A percentile compares a stretch with the other conserved stretches of the same genome.
These are phyloP conservation scores for Penicillium argentinense DNA, from an alignment of 495 filamentous ascomycete species.

Conservation along the genomic window DNA sequence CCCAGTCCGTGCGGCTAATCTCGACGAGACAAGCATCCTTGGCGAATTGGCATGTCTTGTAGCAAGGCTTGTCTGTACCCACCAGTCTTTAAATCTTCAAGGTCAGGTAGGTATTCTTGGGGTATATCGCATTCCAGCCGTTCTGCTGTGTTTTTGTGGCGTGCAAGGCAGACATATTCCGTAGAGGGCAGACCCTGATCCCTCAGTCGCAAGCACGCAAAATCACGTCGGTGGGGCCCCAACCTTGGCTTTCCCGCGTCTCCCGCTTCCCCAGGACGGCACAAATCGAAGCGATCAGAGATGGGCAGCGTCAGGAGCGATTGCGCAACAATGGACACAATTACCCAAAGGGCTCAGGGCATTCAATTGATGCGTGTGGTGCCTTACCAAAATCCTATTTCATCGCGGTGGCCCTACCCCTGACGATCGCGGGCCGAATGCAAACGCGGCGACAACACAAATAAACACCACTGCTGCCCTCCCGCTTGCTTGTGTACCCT, in stretches of 20 bases:
- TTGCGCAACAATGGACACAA: neutral
- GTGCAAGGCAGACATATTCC: neutral
- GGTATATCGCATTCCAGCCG: too few relatives aligned
- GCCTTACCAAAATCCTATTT: too few relatives aligned
- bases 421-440: conserved; percentile 3
- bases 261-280: neutral
- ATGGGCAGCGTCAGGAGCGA: neutral
- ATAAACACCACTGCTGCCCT: too few relatives aligned
- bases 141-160: too few relatives aligned
- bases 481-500: too few relatives aligned
- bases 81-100: too few relatives aligned
- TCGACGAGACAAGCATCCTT: neutral
- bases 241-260: neutral
- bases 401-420: neutral
- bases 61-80: neutral
- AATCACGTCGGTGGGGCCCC: neutral
- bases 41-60: neutral
- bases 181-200: too few relatives aligned
- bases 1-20: conserved; percentile 1
- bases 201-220: neutral
- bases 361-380: too few relatives aligned
- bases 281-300: neutral
- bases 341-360: neutral
- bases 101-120: too few relatives aligned
- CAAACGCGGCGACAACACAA: neutral